phyloP scores from a whole-genome alignment of 2,329 filamentous ascomycete species.

The Sarocladium strictum region DNA sequence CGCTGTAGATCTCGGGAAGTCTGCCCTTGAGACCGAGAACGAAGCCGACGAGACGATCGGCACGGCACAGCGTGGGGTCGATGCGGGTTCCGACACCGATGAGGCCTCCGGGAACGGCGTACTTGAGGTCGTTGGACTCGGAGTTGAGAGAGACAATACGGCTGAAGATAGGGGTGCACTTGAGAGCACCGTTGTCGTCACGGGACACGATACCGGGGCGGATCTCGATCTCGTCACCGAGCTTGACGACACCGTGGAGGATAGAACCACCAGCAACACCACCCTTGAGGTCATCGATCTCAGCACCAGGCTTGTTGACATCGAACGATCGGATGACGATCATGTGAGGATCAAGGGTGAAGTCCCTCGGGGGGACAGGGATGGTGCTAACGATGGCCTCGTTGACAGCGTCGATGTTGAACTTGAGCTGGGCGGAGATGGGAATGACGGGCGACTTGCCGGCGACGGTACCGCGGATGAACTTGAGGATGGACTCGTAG shows the following conservation, averaged over 20 bases:
- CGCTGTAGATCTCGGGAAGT: conserved; percentile 94
- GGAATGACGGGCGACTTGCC: conserved; percentile 94
- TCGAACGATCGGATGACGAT: conserved; percentile 99
- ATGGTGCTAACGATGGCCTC: conserved; percentile 95
- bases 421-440: conserved; percentile 95
- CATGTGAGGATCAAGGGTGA: conserved; percentile 90
- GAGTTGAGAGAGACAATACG: conserved; percentile 93
- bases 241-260: conserved; percentile 91
- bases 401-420: conserved; percentile 98
- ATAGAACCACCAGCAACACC: conserved; percentile 98
- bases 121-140: conserved; percentile 97
- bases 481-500: conserved; percentile 96
- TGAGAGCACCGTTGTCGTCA: conserved; percentile 86
- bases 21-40: conserved; percentile 91
- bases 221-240: conserved; percentile 98
- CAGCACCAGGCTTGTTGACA: conserved; percentile 98
- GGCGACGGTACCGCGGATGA: conserved; percentile 94
- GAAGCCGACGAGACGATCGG: conserved; percentile 97
- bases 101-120: conserved; percentile 92
- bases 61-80: conserved; percentile 95
- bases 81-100: conserved; percentile 98
- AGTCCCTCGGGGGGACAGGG: conserved; percentile 85
- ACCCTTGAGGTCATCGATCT: conserved; percentile 97
- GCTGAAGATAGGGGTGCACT: conserved; percentile 96
- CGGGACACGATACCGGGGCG: conserved; percentile 96